A percentile compares a stretch with the other conserved stretches of the same genome.
These are phyloP conservation scores for Cyberlindnera xishuangbannaensis DNA, from an alignment of 805 yeast genomes.

Conservation along the genomic window DNA sequence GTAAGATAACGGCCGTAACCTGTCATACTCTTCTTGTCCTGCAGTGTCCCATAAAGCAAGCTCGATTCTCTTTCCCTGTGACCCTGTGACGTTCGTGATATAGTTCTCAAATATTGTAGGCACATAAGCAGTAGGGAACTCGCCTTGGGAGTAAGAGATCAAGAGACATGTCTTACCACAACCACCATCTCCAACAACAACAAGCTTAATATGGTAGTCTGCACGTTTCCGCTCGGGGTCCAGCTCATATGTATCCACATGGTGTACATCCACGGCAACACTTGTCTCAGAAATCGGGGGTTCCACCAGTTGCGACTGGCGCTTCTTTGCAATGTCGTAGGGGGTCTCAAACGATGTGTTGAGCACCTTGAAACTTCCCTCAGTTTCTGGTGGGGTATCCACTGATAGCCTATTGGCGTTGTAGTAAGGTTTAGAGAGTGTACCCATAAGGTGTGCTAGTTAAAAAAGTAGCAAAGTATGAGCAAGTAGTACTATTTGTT, in stretches of 20 bases:
- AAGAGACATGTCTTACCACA: slow-evolving; percentile 85
- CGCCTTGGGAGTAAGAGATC: slow-evolving; percentile 58
- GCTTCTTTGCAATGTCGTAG: slow-evolving; percentile 24
- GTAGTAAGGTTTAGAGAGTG: slow-evolving; percentile 12
- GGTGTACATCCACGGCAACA: slow-evolving; percentile 5
- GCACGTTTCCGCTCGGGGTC: slow-evolving; percentile 25
- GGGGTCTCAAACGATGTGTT: slow-evolving; percentile 25
- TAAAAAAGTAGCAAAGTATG: too few species aligned
- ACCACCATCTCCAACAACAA: slow-evolving; percentile 86
- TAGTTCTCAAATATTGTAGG: slow-evolving; percentile 85
- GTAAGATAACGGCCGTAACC: slow-evolving; percentile 72
- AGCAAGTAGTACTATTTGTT: too few species aligned
- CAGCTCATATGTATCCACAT: slow-evolving; percentile 25
- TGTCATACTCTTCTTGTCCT: slow-evolving; percentile 81
- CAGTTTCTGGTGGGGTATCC: slow-evolving; percentile 1
- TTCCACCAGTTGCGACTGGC: slow-evolving; percentile 11
- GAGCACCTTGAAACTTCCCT: slow-evolving; percentile 15
- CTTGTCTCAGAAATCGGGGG: background rate
- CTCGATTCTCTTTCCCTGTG: slow-evolving; percentile 50
- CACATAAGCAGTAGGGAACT: slow-evolving; percentile 66
- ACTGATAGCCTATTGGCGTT: slow-evolving; percentile 3
- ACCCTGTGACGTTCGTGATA: slow-evolving; percentile 46
- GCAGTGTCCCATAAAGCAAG: slow-evolving; percentile 87
- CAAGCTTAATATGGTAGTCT: slow-evolving; percentile 48
- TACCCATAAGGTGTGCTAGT: too few species aligned